A percentile compares a stretch with the other conserved stretches of the same genome.
phyloP scores from a whole-genome alignment of 2,329 filamentous ascomycete genomes.

The Phaeosphaeriaceae sp. region DNA sequence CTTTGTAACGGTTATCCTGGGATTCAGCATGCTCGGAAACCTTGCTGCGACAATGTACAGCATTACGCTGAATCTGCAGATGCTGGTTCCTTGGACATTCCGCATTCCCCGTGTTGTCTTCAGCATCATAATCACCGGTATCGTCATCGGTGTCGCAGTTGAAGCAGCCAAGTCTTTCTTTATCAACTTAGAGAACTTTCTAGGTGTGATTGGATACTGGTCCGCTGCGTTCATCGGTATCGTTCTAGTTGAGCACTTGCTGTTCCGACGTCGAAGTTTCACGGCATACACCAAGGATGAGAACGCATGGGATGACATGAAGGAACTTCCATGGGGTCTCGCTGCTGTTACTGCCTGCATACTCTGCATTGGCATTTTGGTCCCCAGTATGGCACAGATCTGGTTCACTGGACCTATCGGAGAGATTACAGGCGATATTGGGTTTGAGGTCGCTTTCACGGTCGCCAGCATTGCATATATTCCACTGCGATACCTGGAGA shows the following conservation, averaged over 20 bases:
- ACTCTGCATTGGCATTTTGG: constrained; percentile 56
- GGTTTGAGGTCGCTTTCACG: constrained; percentile 69
- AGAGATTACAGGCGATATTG: constrained; percentile 67
- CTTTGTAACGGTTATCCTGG: constrained; percentile 66
- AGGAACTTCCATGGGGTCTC: constrained; percentile 50
- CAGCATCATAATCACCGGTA: constrained; percentile 63
- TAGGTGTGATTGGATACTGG: constrained; percentile 48
- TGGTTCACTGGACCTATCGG: constrained; percentile 70
- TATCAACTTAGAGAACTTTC: constrained; percentile 56
- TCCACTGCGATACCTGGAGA: constrained; percentile 52
- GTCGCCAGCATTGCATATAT: constrained; percentile 55
- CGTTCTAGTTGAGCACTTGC: constrained; percentile 46
- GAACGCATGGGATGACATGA: constrained; percentile 48
- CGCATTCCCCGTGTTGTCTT: constrained; percentile 65
- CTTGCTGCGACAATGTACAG: constrained; percentile 67
- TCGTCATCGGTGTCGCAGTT: constrained; percentile 67
- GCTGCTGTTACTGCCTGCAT: constrained; percentile 50
- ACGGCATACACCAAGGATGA: constrained; percentile 47
- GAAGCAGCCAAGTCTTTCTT: constrained; percentile 65
- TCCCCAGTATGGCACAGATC: constrained; percentile 67
- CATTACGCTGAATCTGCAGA: constrained; percentile 70
- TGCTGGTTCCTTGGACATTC: constrained; percentile 63
- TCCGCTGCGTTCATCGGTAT: constrained; percentile 43
- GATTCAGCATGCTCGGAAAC: constrained; percentile 63
- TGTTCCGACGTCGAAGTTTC: constrained; percentile 45